These are phyloP conservation scores for Suhomyces faveliae DNA, from an alignment of 805 yeast genomes.

Conservation along the genomic window DNA sequence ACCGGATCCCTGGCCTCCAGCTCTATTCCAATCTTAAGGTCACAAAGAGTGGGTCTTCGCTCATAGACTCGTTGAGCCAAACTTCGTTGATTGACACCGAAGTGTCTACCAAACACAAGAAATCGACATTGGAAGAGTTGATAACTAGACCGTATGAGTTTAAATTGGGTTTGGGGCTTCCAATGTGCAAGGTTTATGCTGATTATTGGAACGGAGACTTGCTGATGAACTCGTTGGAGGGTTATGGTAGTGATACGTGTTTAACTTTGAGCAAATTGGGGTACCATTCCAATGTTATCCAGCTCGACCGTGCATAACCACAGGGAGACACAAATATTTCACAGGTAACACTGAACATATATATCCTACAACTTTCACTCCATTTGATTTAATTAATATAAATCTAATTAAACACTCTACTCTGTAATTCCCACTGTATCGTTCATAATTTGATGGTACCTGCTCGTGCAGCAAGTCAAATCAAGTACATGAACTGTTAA, in stretches of 20 bases:
- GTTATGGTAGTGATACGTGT: slow-evolving; percentile 89
- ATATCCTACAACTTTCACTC: too few relatives aligned
- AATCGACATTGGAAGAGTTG: slow-evolving; percentile 60
- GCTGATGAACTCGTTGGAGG: slow-evolving; percentile 78
- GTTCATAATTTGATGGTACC: too few relatives aligned
- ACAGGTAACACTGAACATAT: too few relatives aligned
- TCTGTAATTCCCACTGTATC: too few relatives aligned
- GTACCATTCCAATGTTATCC: slow-evolving; percentile 56
- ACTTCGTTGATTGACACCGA: slow-evolving; percentile 43
- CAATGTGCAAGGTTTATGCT: slow-evolving; percentile 89
- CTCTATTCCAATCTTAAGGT: slow-evolving; percentile 41
- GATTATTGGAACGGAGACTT: slow-evolving; percentile 96
- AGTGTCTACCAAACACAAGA: slow-evolving; percentile 28
- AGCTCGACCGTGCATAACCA: slow-evolving; percentile 65
- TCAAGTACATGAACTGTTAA: too few relatives aligned
- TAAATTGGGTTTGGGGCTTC: slow-evolving; percentile 84
- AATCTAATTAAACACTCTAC: too few relatives aligned
- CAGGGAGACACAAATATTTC: background rate
- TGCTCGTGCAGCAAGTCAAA: too few relatives aligned
- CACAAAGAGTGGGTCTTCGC: slow-evolving; percentile 41
- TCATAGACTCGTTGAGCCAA: slow-evolving; percentile 28
- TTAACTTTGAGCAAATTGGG: slow-evolving; percentile 79
- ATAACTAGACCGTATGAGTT: slow-evolving; percentile 70
- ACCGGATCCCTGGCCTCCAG: slow-evolving; percentile 63
- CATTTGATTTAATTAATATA: too few relatives aligned